Conservation (phyloP, 768 basidiomycete species). For the Baorangia bicolor region DNA sequence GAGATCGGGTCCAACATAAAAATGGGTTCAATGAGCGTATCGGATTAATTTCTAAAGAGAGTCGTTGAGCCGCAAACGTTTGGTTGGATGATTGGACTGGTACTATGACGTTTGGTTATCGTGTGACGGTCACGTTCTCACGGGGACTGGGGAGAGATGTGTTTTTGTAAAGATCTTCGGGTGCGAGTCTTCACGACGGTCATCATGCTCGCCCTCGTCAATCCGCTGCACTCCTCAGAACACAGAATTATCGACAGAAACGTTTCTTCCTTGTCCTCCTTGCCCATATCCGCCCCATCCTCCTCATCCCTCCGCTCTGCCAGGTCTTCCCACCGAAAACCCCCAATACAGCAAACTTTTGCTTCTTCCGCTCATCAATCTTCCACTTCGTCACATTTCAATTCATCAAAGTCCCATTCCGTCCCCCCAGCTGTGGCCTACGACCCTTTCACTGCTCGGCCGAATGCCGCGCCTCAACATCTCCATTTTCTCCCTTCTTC, state of each 20-base stretch:
- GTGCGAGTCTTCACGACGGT: conserved; percentile 10
- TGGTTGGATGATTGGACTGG: background rate
- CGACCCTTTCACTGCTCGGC: conserved; percentile 17
- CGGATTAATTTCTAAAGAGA: too few relatives aligned
- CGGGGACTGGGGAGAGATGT: conserved; percentile 11
- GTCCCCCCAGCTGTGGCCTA: conserved; percentile 29
- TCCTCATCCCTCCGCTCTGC: conserved; percentile 24
- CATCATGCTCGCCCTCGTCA: conserved; percentile 52
- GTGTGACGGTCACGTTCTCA: conserved; percentile 27
- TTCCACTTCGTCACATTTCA: conserved; percentile 18
- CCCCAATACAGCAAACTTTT: conserved; percentile 26
- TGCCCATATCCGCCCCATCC: conserved; percentile 2
- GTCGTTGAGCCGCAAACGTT: too few relatives aligned
- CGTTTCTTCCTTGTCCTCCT: conserved; percentile 13
- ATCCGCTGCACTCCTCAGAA: conserved; percentile 36
- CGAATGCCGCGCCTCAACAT: conserved; percentile 15
- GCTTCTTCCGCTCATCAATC: conserved; percentile 27
- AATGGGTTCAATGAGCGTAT: too few relatives aligned
- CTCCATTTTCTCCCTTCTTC: conserved; percentile 10
- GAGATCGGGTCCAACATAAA: too few relatives aligned
- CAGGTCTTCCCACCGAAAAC: conserved; percentile 30
- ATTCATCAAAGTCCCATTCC: conserved; percentile 18
- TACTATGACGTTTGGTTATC: background rate
- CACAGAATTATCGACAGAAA: conserved; percentile 31
- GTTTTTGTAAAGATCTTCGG: conserved; percentile 14